These are phyloP conservation scores for Globisporangium cederbergense DNA, from an alignment of 352 stramenopile species.

Conservation along the genomic window DNA sequence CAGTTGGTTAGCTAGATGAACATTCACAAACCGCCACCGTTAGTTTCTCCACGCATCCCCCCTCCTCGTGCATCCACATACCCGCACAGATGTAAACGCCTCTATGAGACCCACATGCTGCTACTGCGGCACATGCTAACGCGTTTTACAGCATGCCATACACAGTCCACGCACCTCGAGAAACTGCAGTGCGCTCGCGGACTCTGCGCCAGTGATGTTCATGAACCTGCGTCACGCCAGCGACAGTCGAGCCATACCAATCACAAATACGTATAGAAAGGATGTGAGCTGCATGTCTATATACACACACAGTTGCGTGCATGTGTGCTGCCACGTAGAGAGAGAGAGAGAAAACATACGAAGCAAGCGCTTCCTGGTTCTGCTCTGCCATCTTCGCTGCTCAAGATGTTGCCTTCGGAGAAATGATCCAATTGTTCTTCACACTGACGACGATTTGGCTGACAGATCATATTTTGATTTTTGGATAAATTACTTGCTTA, in stretches of 20 bases:
- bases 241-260: not conserved
- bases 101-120: too few species aligned
- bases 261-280: not conserved
- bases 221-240: conserved; percentile 59
- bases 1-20: conserved; percentile 65
- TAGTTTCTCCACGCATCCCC: not conserved
- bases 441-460: too few species aligned
- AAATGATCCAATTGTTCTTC: too few species aligned
- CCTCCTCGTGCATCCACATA: not conserved
- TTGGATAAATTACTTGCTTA: too few species aligned
- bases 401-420: not conserved
- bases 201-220: conserved; percentile 77
- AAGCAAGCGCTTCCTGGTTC: conserved; percentile 37
- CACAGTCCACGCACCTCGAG: conserved; percentile 40
- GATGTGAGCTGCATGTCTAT: not conserved
- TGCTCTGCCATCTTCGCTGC: conserved; percentile 20
- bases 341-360: conserved; percentile 25
- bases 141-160: not conserved
- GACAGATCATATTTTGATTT: too few species aligned
- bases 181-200: conserved; percentile 61
- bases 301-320: not conserved
- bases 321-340: not conserved
- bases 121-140: not conserved
- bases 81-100: not conserved
- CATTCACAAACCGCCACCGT: conserved; percentile 8